phyloP scores from a whole-genome alignment of 2,329 filamentous ascomycete genomes.

The Pseudomassariella vexata region DNA sequence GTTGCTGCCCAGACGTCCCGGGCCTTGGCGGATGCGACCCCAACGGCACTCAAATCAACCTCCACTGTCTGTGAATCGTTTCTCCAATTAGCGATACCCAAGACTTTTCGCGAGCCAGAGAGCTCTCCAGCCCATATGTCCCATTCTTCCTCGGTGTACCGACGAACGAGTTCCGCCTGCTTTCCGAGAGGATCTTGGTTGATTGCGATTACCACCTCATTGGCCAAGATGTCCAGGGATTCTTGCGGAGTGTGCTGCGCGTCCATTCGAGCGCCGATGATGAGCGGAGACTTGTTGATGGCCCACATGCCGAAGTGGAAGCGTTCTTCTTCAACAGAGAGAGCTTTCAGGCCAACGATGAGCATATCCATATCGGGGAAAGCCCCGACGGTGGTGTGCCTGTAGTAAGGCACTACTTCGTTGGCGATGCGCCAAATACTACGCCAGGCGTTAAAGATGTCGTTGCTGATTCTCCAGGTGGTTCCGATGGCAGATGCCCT shows the following conservation, averaged over 20 bases:
- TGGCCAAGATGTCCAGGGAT: constrained; percentile 38
- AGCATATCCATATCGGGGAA: constrained; percentile 50
- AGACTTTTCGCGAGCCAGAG: constrained; percentile 33
- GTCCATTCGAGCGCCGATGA: constrained; percentile 39
- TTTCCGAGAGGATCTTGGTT: constrained; percentile 50
- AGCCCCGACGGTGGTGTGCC: constrained; percentile 36
- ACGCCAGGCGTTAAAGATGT: constrained; percentile 45
- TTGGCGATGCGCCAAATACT: constrained; percentile 47
- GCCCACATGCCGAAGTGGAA: constrained; percentile 50
- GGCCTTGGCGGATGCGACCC: constrained; percentile 30
- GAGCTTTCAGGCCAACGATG: constrained; percentile 38
- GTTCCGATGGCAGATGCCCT: constrained; percentile 38
- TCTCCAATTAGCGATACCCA: constrained; percentile 44
- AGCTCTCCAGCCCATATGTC: constrained; percentile 46
- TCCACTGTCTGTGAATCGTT: constrained; percentile 34
- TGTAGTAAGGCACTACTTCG: constrained; percentile 40
- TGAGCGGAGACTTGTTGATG: constrained; percentile 44
- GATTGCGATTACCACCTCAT: constrained; percentile 49
- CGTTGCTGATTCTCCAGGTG: constrained; percentile 46
- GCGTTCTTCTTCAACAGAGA: constrained; percentile 39
- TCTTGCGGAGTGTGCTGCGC: constrained; percentile 26
- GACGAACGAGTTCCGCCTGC: constrained; percentile 42
- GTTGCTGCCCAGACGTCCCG: constrained; percentile 33
- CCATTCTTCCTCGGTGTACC: constrained; percentile 41
- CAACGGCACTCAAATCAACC: constrained; percentile 33